Evolutionary conservation across 2,329 filamentous ascomycete species (phyloP).

Genomic region (Purpureocillium takamizusanense): DNA sequence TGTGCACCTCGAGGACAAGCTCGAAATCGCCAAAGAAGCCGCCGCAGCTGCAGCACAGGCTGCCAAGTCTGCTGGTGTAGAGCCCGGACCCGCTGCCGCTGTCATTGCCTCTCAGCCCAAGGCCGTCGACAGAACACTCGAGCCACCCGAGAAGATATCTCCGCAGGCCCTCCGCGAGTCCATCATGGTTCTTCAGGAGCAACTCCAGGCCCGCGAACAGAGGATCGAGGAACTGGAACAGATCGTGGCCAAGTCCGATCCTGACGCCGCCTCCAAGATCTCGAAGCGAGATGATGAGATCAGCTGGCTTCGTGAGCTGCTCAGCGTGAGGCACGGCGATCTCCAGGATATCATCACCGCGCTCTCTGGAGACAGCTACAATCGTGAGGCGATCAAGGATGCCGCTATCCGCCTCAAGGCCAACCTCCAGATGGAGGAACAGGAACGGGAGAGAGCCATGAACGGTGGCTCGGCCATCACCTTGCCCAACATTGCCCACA

Average conservation of each 20-base stretch:
- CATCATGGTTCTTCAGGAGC: constrained; percentile 92
- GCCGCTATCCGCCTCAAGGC: constrained; percentile 88
- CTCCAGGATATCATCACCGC: constrained; percentile 83
- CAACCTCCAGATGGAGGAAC: constrained; percentile 95
- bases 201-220: constrained; percentile 87
- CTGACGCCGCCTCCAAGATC: constrained; percentile 71
- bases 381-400: constrained; percentile 74
- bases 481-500: constrained; percentile 68
- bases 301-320: constrained; percentile 84
- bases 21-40: constrained; percentile 82
- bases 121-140: constrained; percentile 26
- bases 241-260: constrained; percentile 58
- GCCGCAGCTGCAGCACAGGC: constrained; percentile 75
- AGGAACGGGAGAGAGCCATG: constrained; percentile 81
- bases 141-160: constrained; percentile 76
- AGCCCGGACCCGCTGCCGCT: constrained; percentile 16
- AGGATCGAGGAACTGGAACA: constrained; percentile 82
- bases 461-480: constrained; percentile 58
- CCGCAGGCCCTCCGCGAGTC: constrained; percentile 92
- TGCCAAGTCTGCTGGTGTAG: constrained; percentile 48
- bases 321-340: constrained; percentile 84
- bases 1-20: constrained; percentile 75
- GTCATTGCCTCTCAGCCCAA: constrained; percentile 12
- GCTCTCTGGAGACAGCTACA: constrained; percentile 64
- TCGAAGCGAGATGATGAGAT: constrained; percentile 92